These are phyloP conservation scores for Vitis labrusca DNA, from an alignment of 164 flowering plant genomes.

Conservation along the genomic window DNA sequence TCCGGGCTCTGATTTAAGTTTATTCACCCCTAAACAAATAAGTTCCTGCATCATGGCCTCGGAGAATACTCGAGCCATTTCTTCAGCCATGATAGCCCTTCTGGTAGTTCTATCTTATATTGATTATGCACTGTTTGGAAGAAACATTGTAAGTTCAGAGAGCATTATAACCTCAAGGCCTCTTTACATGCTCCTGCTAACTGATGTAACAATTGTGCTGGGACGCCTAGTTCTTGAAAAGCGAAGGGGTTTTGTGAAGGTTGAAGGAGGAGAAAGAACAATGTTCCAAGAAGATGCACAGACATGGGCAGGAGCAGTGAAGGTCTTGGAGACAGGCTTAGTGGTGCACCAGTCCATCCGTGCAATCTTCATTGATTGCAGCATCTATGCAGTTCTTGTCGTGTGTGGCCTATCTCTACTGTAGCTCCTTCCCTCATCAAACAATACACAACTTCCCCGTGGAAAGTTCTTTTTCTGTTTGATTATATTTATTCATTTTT, in stretches of 20 bases:
- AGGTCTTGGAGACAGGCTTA: slow-evolving; percentile 45
- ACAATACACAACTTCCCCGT: too few relatives aligned
- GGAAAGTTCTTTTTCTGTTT: too few relatives aligned
- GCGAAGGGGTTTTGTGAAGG: slow-evolving; percentile 9
- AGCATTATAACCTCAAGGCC: slow-evolving; percentile 48
- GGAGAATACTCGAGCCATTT: slow-evolving; percentile 31
- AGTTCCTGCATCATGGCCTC: slow-evolving; percentile 42
- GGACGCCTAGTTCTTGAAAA: slow-evolving; percentile 22
- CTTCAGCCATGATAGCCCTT: slow-evolving; percentile 39
- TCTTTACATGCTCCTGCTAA: slow-evolving; percentile 43
- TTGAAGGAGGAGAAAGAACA: slow-evolving; percentile 3
- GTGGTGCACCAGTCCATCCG: slow-evolving; percentile 44
- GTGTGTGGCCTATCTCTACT: slow-evolving; percentile 45
- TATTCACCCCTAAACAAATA: slow-evolving; percentile 28
- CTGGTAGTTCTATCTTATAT: slow-evolving; percentile 36
- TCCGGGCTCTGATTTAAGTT: background rate
- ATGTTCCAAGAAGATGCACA: slow-evolving; percentile 12
- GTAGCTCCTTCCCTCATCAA: background rate
- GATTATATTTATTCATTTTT: too few relatives aligned
- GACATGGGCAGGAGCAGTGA: slow-evolving; percentile 40
- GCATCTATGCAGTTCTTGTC: slow-evolving; percentile 49
- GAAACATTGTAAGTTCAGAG: slow-evolving; percentile 35
- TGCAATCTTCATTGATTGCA: slow-evolving; percentile 54
- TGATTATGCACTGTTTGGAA: slow-evolving; percentile 26
- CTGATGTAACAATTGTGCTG: slow-evolving; percentile 39